Base-by-base conservation (phyloP, 306 rosid species). In the Hippophae tibetana region DNA sequence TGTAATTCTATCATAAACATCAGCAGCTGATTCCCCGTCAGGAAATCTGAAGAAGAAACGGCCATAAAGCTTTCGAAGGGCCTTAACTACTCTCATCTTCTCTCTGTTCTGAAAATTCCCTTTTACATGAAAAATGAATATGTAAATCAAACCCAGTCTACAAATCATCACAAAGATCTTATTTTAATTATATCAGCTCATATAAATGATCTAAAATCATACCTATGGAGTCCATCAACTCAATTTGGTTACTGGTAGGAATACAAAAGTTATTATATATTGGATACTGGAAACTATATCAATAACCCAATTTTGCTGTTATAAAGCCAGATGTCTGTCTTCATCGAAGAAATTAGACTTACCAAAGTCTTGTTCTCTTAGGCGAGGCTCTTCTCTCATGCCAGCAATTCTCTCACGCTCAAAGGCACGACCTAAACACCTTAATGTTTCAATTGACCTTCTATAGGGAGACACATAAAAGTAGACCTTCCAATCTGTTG, bases 31-130 rank as follows among this genome's bases (percentile, higher is more conserved):
- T 76, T 90, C 96, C 23, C 96, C 98, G 47, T 90, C 53, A 0
- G 98, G 94, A 73, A 90, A 90, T 42, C 98, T 81, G 50, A 81
- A 90, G 72, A 90, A 90, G 86, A 90, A 90, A 11, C 96, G 82
- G n/a, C 97, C 97, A 59, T 87, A 90, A 40, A 60, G 80, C 67
- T 65, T 38, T 10, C 98, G 81, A 12, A 69, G 51, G 2, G 60
- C 76, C 47, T 87, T 87, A 62, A 82, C 83, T 31, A 54, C 58
- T 75, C 77, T 54, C 98, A 90, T 90, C 62, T 47, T 79, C 78
- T 90, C 96, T 74, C 89, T 83, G 31, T 87, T 81, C 71, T 90
- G 98, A 68, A 90, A 90, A 45, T 90, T 90, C 67, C 97, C 95
- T 86, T 74, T 57, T 42, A 43, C n/a, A 26, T 38, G 56, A 69